Conservation (phyloP, 2,329 filamentous ascomycete species). For the Fusarium fujikuroi region DNA sequence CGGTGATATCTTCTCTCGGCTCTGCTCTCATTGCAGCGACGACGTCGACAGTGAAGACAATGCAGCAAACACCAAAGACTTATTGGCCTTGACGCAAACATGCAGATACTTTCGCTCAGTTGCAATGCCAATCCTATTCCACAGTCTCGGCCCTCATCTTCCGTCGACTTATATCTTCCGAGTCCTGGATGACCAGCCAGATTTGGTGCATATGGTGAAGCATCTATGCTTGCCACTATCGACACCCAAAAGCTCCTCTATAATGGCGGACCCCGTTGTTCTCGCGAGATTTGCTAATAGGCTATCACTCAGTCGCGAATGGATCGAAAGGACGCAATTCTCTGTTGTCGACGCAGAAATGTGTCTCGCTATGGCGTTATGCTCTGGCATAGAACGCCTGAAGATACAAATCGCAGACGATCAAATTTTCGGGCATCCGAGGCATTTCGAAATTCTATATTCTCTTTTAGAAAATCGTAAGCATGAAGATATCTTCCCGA, state of each 20-base stretch:
- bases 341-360: accelerated
- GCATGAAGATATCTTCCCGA: accelerated
- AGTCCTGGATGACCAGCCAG: accelerated
- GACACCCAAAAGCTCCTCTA: accelerated
- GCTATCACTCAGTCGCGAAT: accelerated
- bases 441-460: background rate
- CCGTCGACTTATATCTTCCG: background rate
- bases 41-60: background rate
- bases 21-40: background rate
- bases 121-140: accelerated
- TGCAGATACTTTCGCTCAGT: accelerated
- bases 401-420: background rate
- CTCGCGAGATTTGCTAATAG: too few relatives aligned
- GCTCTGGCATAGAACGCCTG: accelerated
- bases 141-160: background rate
- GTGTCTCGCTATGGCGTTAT: background rate
- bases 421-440: accelerated
- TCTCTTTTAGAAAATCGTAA: accelerated
- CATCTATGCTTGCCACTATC: background rate
- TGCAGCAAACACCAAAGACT: background rate
- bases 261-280: background rate
- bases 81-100: background rate
- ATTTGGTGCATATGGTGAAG: background rate
- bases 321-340: accelerated
- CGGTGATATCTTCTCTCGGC: accelerated